Percentiles rank a stretch among this genome's conserved stretches.
These are phyloP conservation scores for Salmacisia buchloeana DNA, from an alignment of 1,284 basidiomycete species.

Conservation along the genomic window DNA sequence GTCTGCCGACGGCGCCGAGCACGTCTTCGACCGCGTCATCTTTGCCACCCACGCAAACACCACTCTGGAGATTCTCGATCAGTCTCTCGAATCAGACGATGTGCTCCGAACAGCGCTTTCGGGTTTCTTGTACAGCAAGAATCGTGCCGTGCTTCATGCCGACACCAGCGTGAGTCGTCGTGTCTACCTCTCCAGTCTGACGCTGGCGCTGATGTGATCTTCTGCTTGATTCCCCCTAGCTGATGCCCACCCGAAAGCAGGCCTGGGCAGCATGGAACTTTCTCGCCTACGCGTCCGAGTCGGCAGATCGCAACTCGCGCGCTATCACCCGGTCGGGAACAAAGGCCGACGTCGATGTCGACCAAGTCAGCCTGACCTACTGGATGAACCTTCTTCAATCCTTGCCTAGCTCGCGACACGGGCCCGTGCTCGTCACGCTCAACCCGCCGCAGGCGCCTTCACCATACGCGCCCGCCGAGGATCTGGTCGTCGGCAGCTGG, in stretches of 20 bases:
- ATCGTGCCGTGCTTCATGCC: constrained; percentile 66
- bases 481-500: constrained; percentile 56
- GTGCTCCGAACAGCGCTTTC: constrained; percentile 55
- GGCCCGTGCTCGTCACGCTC: constrained; percentile 69
- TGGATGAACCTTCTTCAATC: constrained; percentile 76
- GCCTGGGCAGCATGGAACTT: constrained; percentile 44
- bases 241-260: constrained; percentile 27
- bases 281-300: constrained; percentile 20
- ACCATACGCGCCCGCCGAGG: constrained; percentile 12
- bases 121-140: constrained; percentile 59
- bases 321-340: constrained; percentile 10
- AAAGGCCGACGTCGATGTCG: constrained; percentile 16
- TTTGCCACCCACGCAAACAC: constrained; percentile 71
- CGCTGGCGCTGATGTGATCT: constrained; percentile 56
- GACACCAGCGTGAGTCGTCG: constrained; percentile 42
- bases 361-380: constrained; percentile 54
- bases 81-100: constrained; percentile 59
- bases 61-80: constrained; percentile 59
- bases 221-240: background rate
- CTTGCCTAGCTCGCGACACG: constrained; percentile 60
- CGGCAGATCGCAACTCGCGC: constrained; percentile 8
- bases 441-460: constrained; percentile 56
- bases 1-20: constrained; percentile 54
- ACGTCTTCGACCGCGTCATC: constrained; percentile 68
- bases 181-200: constrained; percentile 39